phyloP scores from a whole-genome alignment of 1,284 basidiomycete genomes.

The Moniliophthora roreri region DNA sequence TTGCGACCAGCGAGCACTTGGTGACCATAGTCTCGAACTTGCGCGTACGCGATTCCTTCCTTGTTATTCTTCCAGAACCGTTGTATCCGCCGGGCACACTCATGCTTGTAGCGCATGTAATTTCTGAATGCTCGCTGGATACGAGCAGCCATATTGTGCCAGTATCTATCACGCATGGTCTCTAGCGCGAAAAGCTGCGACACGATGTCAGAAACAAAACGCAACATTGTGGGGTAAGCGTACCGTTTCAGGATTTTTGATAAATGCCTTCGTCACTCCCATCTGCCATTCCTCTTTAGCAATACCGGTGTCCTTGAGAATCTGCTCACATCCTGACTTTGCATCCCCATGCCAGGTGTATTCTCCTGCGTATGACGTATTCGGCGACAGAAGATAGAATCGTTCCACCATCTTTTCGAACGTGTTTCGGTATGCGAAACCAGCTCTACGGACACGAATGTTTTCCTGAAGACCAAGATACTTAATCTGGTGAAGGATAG shows the following conservation, averaged over 20 bases:
- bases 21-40: conserved; percentile 93
- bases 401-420: conserved; percentile 99
- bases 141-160: conserved; percentile 98
- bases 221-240: not conserved
- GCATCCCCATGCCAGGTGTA: conserved; percentile 96
- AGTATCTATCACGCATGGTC: conserved; percentile 98
- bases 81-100: conserved; percentile 94
- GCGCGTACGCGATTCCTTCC: conserved; percentile 85
- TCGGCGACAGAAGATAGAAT: conserved; percentile 94
- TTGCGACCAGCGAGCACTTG: conserved; percentile 90
- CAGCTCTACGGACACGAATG: conserved; percentile 94
- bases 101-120: conserved; percentile 93
- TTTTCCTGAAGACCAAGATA: conserved; percentile 99
- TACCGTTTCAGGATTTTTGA: conserved; percentile 99
- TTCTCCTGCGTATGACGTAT: conserved; percentile 97
- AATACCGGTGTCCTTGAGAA: conserved; percentile 94
- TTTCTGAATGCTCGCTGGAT: conserved; percentile 98
- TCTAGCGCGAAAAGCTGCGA: conserved; percentile 92
- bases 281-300: conserved; percentile 99
- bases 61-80: conserved; percentile 99
- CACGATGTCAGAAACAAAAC: conserved; percentile 2
- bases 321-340: conserved; percentile 90
- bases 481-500: conserved; percentile 98
- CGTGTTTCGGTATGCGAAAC: conserved; percentile 96
- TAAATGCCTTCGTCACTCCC: conserved; percentile 98